Evolutionary conservation across 2,329 filamentous ascomycete genomes (phyloP).

Genomic region (Phyllosticta capitalensis): DNA sequence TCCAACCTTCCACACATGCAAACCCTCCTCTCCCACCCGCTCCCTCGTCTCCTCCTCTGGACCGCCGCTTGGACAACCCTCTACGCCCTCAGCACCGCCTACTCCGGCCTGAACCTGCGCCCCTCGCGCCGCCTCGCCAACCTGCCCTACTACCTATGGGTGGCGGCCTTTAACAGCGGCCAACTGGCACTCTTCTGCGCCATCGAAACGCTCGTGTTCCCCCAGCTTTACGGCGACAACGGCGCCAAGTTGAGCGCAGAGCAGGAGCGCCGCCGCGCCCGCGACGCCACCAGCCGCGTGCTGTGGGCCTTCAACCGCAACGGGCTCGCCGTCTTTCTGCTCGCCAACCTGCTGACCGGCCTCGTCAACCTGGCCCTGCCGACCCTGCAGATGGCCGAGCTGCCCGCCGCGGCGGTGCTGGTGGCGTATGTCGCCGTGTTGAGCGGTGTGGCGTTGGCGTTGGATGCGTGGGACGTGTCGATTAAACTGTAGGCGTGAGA

Average conservation of each 20-base stretch:
- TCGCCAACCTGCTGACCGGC: constrained; percentile 84
- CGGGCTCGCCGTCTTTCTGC: constrained; percentile 71
- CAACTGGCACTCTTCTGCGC: constrained; percentile 71
- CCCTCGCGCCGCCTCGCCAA: constrained; percentile 90
- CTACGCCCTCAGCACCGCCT: constrained; percentile 60
- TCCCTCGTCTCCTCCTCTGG: constrained; percentile 57
- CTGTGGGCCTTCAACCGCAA: constrained; percentile 81
- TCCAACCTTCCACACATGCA: constrained; percentile 12
- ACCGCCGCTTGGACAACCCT: constrained; percentile 58
- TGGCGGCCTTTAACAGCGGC: constrained; percentile 79
- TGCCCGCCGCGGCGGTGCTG: constrained; percentile 63
- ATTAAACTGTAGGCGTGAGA: constrained; percentile 56
- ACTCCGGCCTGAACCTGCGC: constrained; percentile 61
- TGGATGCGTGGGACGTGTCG: constrained; percentile 58
- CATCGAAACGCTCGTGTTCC: constrained; percentile 72
- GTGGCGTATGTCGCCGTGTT: constrained; percentile 60
- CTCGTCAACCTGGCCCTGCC: constrained; percentile 78
- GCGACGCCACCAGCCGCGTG: constrained; percentile 68
- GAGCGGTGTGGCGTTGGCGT: constrained; percentile 55
- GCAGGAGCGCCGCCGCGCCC: constrained; percentile 54
- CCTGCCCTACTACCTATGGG: constrained; percentile 87
- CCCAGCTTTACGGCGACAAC: constrained; percentile 53
- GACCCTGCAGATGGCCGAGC: constrained; percentile 61
- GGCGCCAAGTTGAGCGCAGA: constrained; percentile 23
- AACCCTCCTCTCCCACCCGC: constrained; percentile 34